Evolutionary conservation across 2,329 filamentous ascomycete genomes (phyloP).

Genomic region (Rutstroemia sp.): DNA sequence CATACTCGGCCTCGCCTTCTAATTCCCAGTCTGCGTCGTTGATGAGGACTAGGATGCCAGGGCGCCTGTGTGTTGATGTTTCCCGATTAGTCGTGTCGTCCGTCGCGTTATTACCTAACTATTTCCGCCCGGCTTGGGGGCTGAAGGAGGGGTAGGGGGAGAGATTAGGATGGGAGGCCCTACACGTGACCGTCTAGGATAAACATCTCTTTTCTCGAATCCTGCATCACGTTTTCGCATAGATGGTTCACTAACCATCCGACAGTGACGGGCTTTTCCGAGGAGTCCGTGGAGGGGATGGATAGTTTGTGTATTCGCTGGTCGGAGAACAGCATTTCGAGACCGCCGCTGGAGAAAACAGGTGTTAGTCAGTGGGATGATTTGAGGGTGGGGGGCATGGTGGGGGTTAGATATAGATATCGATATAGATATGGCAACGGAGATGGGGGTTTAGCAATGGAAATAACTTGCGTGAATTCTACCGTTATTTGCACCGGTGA

Average conservation of each 20-base stretch:
- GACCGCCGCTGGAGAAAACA: conserved; percentile 58
- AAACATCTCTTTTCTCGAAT: conserved; percentile 80
- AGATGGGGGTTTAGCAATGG: no score
- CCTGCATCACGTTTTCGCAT: conserved; percentile 76
- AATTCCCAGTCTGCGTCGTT: conserved; percentile 99
- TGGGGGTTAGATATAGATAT: no score
- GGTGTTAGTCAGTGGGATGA: neutral
- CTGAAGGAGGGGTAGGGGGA: neutral
- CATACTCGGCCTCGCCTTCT: conserved; percentile 87
- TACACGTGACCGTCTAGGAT: conserved; percentile 84
- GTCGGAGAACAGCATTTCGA: conserved; percentile 90
- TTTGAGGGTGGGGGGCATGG: neutral
- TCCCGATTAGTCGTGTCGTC: neutral
- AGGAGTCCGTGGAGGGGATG: conserved; percentile 55
- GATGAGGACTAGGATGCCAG: conserved; percentile 91
- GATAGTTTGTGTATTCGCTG: conserved; percentile 64
- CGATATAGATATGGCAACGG: no score
- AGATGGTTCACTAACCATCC: conserved; percentile 72
- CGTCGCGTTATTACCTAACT: no score
- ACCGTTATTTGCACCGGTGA: no score
- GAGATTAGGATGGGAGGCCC: conserved; percentile 29
- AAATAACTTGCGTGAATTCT: no score
- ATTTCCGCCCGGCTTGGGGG: no score
- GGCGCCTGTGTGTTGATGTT: conserved; percentile 55
- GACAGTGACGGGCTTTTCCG: conserved; percentile 58